Evolutionary conservation across 2,329 filamentous ascomycete genomes (phyloP), one percentile per base, ranked within the genome.

Genomic region (Exophiala viscosa): DNA sequence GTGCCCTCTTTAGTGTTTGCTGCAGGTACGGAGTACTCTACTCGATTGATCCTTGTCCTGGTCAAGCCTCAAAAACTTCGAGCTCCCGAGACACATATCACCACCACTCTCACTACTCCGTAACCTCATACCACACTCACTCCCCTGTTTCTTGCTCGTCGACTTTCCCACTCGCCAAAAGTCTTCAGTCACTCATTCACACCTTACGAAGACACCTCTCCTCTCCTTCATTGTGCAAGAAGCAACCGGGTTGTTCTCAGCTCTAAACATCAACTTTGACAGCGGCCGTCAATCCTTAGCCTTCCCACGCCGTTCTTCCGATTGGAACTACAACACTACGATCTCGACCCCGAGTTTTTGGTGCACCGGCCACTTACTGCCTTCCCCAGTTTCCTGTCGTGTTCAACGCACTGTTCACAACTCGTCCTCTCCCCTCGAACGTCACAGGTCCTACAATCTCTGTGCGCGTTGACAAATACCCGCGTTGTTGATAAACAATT

Each of bases 401-500:
- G 36, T 9, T 41, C 31, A 20, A 47, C 46, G 52, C 56, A 58
- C 56, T 49, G 50, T 50, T 50, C 56, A 53, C 50, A 53, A 36
- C 20, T 40, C 49, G 39, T 48, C 40, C 39, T 51, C 45, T 36
- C 42, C 44, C 18, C 41, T 38, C 50, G 18, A 40, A 32, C 46
- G 39, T 52, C 42, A 40, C 34, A 45, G 39, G 43, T 56, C 39
- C 39, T 47, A 59, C 52, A 44, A 48, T 35, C 36, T 43, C 33
- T 23, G 36, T 38, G 18, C 23, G 52, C 49, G 42, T 58, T 55
- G 52, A 59, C 56, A 53, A 56, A 59, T 55, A 40, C 43, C 34
- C 32, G 44, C 34, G 45, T 34, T 34, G 40, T 42, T 42, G 40
- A 14, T 56, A 51, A 54, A 52, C 56, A 59, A 49, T 44, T 34